Evolutionary conservation across 495 filamentous ascomycete genomes (phyloP).

Genomic region (Halenospora varia): DNA sequence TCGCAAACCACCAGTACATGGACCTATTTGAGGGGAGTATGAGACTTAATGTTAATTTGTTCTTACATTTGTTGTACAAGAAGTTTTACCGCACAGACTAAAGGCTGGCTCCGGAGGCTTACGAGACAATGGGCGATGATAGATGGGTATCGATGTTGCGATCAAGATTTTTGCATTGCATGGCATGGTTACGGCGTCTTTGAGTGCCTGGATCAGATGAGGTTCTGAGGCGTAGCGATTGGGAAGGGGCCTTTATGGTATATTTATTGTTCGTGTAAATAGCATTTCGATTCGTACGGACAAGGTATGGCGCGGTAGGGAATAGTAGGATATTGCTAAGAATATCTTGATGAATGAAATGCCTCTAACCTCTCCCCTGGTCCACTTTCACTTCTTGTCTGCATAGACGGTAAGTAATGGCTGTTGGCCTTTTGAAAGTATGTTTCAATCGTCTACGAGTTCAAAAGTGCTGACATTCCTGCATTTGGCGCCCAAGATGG

Average conservation of each 20-base stretch:
- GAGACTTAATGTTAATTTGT: conserved; percentile 89
- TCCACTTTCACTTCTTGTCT: no score
- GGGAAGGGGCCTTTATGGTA: neutral
- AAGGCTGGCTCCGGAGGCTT: neutral
- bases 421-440: no score
- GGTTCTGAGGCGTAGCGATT: neutral
- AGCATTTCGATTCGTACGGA: conserved; percentile 21
- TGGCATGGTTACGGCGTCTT: conserved; percentile 22
- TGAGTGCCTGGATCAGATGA: conserved; percentile 1
- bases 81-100: conserved; percentile 88
- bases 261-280: conserved; percentile 20
- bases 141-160: conserved; percentile 1
- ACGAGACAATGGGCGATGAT: conserved; percentile 4
- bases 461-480: no score
- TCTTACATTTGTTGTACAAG: conserved; percentile 93
- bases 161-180: conserved; percentile 7
- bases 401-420: no score
- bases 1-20: conserved; percentile 93
- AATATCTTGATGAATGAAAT: conserved; percentile 13
- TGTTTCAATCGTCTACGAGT: no score
- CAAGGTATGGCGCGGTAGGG: neutral
- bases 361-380: neutral
- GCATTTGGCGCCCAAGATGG: no score
- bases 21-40: conserved; percentile 85
- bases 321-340: conserved; percentile 4